Evolutionary conservation across 257 asterid species (phyloP).

Genomic region (Mitragyna speciosa): DNA sequence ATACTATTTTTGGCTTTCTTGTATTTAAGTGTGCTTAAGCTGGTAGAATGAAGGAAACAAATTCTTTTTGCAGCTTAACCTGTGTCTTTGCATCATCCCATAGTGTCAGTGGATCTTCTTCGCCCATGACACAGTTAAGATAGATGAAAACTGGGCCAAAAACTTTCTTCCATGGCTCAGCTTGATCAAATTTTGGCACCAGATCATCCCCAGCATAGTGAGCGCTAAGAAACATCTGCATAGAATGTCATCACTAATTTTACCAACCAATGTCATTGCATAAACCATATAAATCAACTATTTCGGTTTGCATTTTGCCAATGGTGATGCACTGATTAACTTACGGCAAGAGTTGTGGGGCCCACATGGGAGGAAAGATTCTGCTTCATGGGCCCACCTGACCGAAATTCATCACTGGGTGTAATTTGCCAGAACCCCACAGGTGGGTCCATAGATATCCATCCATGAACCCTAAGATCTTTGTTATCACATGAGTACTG

Average conservation of each 20-base stretch:
- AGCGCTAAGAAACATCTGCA: slow-evolving; percentile 73
- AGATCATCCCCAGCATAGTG: slow-evolving; percentile 79
- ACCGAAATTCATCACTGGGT: slow-evolving; percentile 61
- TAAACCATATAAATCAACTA: too few relatives aligned
- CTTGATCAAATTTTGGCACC: slow-evolving; percentile 55
- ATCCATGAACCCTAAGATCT: slow-evolving; percentile 67
- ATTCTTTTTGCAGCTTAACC: slow-evolving; percentile 29
- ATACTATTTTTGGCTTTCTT: not conserved
- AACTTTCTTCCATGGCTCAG: slow-evolving; percentile 79
- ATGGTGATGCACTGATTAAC: slow-evolving; percentile 9
- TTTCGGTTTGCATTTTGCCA: not conserved
- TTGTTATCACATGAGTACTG: slow-evolving; percentile 62
- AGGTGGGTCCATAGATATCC: slow-evolving; percentile 62
- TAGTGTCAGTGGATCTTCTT: slow-evolving; percentile 46
- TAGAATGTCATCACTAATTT: not conserved
- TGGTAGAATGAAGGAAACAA: not conserved
- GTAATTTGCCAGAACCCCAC: slow-evolving; percentile 76
- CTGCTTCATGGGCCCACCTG: slow-evolving; percentile 77
- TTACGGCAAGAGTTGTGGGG: slow-evolving; percentile 64
- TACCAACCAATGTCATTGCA: not conserved
- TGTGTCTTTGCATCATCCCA: slow-evolving; percentile 77
- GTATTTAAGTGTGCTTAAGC: not conserved
- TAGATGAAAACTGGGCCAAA: slow-evolving; percentile 85
- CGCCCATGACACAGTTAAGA: slow-evolving; percentile 45
- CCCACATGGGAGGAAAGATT: slow-evolving; percentile 85